Conservation (phyloP, 2,329 filamentous ascomycete species). For the Rhexocercosporidium sp. region DNA sequence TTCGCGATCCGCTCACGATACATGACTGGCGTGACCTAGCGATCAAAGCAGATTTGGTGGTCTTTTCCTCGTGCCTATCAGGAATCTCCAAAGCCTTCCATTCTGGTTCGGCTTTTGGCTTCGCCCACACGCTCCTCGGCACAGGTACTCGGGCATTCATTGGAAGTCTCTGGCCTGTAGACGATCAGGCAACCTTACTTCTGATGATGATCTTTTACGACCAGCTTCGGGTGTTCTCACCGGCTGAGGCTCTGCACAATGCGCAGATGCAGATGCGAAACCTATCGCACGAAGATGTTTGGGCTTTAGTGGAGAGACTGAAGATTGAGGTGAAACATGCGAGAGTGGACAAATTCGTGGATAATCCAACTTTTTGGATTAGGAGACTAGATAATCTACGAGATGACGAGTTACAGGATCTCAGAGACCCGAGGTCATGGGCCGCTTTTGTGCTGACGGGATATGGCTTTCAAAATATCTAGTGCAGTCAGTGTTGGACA, state of each 20-base stretch:
- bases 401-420: conserved; percentile 10
- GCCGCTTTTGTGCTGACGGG: conserved; percentile 13
- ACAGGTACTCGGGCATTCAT: conserved; percentile 12
- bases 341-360: conserved; percentile 13
- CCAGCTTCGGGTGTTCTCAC: not conserved
- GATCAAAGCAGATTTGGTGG: conserved; percentile 15
- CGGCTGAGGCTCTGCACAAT: conserved; percentile 10
- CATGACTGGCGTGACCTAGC: conserved; percentile 8
- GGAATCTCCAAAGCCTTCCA: conserved; percentile 13
- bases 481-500: not conserved
- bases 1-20: not conserved
- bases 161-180: conserved; percentile 14
- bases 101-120: conserved; percentile 9
- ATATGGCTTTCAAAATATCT: conserved; percentile 14
- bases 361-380: conserved; percentile 14
- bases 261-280: conserved; percentile 12
- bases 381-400: conserved; percentile 10
- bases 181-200: conserved; percentile 8
- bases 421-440: conserved; percentile 9
- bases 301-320: conserved; percentile 6
- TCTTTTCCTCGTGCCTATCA: conserved; percentile 10
- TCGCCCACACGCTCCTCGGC: conserved; percentile 9
- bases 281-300: conserved; percentile 7
- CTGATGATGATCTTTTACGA: conserved; percentile 18
- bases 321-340: conserved; percentile 1